Evolutionary conservation across 768 basidiomycete genomes (phyloP).

Genomic region (Pilatotrama ljubarskyi): DNA sequence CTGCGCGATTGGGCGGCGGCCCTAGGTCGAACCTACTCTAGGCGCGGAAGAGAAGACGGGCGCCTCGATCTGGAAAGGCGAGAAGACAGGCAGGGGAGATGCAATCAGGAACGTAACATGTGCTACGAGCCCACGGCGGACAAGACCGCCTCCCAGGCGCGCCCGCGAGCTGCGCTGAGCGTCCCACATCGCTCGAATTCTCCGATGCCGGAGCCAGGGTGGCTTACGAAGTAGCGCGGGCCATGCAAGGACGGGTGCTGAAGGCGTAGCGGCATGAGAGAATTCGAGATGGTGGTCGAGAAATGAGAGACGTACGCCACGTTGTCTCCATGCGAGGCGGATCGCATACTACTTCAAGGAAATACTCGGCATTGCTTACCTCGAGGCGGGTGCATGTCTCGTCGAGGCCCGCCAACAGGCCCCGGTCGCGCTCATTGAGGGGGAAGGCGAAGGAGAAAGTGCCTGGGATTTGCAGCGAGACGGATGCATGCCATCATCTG

Average conservation of each 20-base stretch:
- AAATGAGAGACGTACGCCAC: neutral
- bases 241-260: neutral
- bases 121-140: constrained; percentile 17
- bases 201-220: constrained; percentile 1
- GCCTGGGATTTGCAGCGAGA: constrained; percentile 12
- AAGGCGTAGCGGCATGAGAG: neutral
- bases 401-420: neutral
- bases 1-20: constrained; percentile 8
- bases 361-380: constrained; percentile 3
- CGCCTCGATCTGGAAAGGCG: constrained; percentile 2
- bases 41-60: neutral
- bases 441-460: neutral
- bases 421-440: neutral
- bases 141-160: constrained; percentile 2
- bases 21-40: neutral
- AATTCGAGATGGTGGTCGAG: neutral
- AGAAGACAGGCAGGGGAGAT: neutral
- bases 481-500: constrained; percentile 14
- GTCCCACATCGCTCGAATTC: neutral
- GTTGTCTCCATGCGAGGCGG: constrained; percentile 1
- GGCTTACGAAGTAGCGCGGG: neutral
- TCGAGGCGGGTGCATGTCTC: constrained; percentile 9
- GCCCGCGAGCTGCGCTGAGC: neutral
- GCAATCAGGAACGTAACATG: constrained; percentile 14
- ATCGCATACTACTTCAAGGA: neutral